These are phyloP conservation scores for Alisma plantagoaquatica DNA, from an alignment of 106 monocot species.

Conservation along the genomic window DNA sequence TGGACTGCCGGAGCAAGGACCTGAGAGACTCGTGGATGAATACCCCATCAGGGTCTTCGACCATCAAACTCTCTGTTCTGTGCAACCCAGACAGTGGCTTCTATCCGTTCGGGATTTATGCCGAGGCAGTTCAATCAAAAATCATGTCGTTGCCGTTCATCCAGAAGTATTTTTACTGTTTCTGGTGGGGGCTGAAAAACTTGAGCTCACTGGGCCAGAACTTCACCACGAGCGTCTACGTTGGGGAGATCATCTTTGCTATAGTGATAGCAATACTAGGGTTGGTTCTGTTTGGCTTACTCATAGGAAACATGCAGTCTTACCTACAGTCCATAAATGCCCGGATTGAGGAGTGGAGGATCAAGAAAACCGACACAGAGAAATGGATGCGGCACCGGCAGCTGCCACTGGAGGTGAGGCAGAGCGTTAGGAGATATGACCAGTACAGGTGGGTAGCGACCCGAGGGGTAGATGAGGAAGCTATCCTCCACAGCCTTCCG, in stretches of 20 bases:
- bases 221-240: conserved; percentile 36
- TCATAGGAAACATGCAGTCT: conserved; percentile 77
- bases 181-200: conserved; percentile 70
- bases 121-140: conserved; percentile 32
- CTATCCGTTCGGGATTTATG: conserved; percentile 65
- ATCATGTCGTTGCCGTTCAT: conserved; percentile 31
- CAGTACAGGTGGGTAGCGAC: conserved; percentile 76
- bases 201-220: conserved; percentile 55
- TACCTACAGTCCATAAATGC: conserved; percentile 39
- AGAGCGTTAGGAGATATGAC: conserved; percentile 54
- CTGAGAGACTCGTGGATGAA: conserved; percentile 10
- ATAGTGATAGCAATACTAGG: conserved; percentile 54
- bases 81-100: conserved; percentile 41
- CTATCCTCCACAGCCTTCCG: conserved; percentile 43
- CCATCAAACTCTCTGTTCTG: conserved; percentile 1
- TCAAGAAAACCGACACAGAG: conserved; percentile 43
- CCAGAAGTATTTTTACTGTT: conserved; percentile 53
- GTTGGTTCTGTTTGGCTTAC: conserved; percentile 56
- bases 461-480: conserved; percentile 63
- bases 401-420: conserved; percentile 48
- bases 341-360: conserved; percentile 48
- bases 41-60: background rate
- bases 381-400: conserved; percentile 53
- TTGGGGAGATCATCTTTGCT: conserved; percentile 49
- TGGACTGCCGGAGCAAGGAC: conserved; percentile 33